Base-by-base conservation (phyloP, 805 yeast genomes). In the Saccharomycopsis schoenii region DNA sequence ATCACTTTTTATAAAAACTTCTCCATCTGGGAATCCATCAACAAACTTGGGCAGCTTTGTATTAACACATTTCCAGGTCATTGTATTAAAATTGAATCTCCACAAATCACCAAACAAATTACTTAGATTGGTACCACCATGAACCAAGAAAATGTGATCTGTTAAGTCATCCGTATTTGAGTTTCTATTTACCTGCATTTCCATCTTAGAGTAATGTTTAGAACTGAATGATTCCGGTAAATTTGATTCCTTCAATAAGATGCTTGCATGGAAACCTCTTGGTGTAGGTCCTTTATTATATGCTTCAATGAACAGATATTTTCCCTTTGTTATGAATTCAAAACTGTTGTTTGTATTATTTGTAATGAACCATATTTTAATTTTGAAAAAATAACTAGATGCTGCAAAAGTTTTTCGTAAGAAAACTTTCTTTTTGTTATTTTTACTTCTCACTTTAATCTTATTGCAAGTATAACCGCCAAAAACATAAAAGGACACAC, bases 41-140 rank as follows among this genome's bases (percentile, higher is more conserved):
- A 56, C 25, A 52, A 52, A 62, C 19, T 42, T 55, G 15, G 25
- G 41, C n/a, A 56, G 19, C 34, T 29, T 47, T 11, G 54, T 25
- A 8, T 19, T 29, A 1, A 57, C 17, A 10, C 52, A 10, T 42
- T 62, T 60, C 65, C 65, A 63, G 11, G 29, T 37, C 29, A 56
- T 61, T 3, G 47, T 56, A n/a, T 36, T 37, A 43, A 61, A 41
- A 8, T 43, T 42, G 58, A 58, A 63, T 36, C 41, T 56, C 65
- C 65, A 63, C 17, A 58, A 19, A 36, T 63, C 64, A 4, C 65
- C 65, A 57, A 58, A 63, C 11, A 61, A 9, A 37, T 39, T 55
- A 19, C 43, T 58, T n/a, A 51, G 37, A 51, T 59, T 61, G 15
- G 59, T 58, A 15, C 65, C 65, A 10, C 65, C 65, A 25, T 63